A percentile compares a stretch with the other conserved stretches of the same genome.
Conservation (phyloP, 768 basidiomycete genomes). For the Boletus rubescentipes region DNA sequence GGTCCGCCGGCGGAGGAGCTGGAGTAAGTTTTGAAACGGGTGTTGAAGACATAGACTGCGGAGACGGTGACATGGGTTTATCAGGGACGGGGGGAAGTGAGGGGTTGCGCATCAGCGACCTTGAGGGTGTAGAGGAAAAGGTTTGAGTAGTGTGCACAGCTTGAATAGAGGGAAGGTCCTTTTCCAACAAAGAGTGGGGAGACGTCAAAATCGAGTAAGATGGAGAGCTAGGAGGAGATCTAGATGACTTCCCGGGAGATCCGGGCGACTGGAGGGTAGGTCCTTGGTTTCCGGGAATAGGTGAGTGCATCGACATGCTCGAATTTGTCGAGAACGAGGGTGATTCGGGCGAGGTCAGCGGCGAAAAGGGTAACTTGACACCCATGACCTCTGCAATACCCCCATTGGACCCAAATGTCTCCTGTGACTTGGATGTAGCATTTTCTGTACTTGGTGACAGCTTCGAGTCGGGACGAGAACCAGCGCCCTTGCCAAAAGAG, state of each 20-base stretch:
- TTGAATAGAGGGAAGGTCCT: conserved; percentile 35
- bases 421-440: conserved; percentile 17
- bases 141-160: conserved; percentile 23
- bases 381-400: conserved; percentile 28
- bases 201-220: conserved; percentile 38
- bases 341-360: conserved; percentile 29
- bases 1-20: conserved; percentile 14
- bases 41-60: conserved; percentile 24
- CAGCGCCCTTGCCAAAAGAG: conserved; percentile 28
- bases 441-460: conserved; percentile 31
- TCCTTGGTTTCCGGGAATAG: conserved; percentile 16
- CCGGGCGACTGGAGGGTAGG: conserved; percentile 14
- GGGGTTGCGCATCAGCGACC: conserved; percentile 10
- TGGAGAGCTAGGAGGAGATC: conserved; percentile 25
- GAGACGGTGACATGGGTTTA: conserved; percentile 17
- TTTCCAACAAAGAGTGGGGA: conserved; percentile 32
- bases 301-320: conserved; percentile 24
- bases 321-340: conserved; percentile 33
- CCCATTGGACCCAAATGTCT: conserved; percentile 12
- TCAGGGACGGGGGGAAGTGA: conserved; percentile 32
- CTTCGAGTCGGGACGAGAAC: conserved; percentile 43
- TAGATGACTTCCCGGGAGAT: conserved; percentile 19
- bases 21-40: conserved; percentile 27
- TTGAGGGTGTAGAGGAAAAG: conserved; percentile 10
- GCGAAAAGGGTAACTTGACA: conserved; percentile 32